A percentile compares a stretch with the other conserved stretches of the same genome.
These are phyloP conservation scores for Neckera pumila DNA, from an alignment of 225 moss, liverwort and hornwort genomes.

Conservation along the genomic window DNA sequence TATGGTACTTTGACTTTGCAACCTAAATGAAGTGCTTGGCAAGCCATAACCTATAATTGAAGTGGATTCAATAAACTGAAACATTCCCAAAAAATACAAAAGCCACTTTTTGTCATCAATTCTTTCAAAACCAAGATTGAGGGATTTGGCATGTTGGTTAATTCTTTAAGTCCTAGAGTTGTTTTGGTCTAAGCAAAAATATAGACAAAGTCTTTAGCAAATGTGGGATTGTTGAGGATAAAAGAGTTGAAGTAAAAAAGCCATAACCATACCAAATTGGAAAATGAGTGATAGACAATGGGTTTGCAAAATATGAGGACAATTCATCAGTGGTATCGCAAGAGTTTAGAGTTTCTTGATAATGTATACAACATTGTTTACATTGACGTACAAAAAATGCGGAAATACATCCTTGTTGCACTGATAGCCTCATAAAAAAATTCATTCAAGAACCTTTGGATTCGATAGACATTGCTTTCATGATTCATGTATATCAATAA, in stretches of 20 bases:
- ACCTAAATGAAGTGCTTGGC: not conserved
- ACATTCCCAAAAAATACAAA: not conserved
- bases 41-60: not conserved
- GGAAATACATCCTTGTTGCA: accelerated
- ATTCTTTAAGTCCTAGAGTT: accelerated
- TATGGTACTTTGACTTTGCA: not conserved
- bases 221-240: not conserved
- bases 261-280: accelerated
- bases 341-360: too few relatives aligned
- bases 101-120: not conserved
- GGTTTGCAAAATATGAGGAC: too few relatives aligned
- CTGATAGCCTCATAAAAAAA: too few relatives aligned
- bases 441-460: too few relatives aligned
- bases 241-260: accelerated
- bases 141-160: accelerated
- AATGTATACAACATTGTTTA: too few relatives aligned
- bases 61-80: not conserved
- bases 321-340: accelerated
- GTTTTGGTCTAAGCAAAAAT: accelerated
- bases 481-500: not conserved
- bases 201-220: not conserved
- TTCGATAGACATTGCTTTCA: too few relatives aligned
- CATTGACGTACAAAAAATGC: too few relatives aligned
- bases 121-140: not conserved
- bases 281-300: too few relatives aligned